Percentiles rank a stretch among this genome's conserved stretches.
Evolutionary conservation across 2,329 filamentous ascomycete genomes (phyloP).

Genomic region (Pezicula radicicola): DNA sequence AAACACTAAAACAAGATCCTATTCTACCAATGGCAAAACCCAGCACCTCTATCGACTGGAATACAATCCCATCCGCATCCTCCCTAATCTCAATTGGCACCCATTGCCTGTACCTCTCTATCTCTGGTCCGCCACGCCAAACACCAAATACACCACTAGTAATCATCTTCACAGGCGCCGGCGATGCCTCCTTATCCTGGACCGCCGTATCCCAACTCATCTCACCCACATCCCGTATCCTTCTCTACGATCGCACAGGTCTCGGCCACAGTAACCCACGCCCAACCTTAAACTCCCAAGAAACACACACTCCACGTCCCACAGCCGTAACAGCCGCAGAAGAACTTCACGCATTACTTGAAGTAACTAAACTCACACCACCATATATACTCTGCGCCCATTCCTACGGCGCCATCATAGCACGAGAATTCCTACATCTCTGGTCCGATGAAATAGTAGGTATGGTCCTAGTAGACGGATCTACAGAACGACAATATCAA

Average conservation of each 20-base stretch:
- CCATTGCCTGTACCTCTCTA: slow-evolving; percentile 15
- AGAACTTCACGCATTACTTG: slow-evolving; percentile 6
- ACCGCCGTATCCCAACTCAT: slow-evolving; percentile 13
- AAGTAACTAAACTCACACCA: neutral
- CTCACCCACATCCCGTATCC: slow-evolving; percentile 12
- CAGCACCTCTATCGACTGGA: slow-evolving; percentile 1
- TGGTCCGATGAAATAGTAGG: slow-evolving; percentile 4
- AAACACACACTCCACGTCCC: neutral
- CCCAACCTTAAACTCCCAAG: neutral
- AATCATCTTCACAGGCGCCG: slow-evolving; percentile 19
- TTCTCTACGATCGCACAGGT: slow-evolving; percentile 21
- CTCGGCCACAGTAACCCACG: slow-evolving; percentile 11
- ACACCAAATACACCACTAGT: slow-evolving; percentile 13
- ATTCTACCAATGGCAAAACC: no score
- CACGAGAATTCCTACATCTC: slow-evolving; percentile 11
- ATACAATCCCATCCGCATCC: neutral
- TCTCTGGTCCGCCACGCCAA: slow-evolving; percentile 18
- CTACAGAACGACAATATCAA: neutral
- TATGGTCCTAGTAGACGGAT: slow-evolving; percentile 10
- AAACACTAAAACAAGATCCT: no score
- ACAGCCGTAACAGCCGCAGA: slow-evolving; percentile 4
- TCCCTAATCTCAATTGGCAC: slow-evolving; percentile 14
- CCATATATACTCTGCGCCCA: slow-evolving; percentile 11
- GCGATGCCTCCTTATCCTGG: slow-evolving; percentile 15
- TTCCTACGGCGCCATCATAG: slow-evolving; percentile 9